phyloP scores from a whole-genome alignment of 768 basidiomycete genomes.

The Mycena metata region DNA sequence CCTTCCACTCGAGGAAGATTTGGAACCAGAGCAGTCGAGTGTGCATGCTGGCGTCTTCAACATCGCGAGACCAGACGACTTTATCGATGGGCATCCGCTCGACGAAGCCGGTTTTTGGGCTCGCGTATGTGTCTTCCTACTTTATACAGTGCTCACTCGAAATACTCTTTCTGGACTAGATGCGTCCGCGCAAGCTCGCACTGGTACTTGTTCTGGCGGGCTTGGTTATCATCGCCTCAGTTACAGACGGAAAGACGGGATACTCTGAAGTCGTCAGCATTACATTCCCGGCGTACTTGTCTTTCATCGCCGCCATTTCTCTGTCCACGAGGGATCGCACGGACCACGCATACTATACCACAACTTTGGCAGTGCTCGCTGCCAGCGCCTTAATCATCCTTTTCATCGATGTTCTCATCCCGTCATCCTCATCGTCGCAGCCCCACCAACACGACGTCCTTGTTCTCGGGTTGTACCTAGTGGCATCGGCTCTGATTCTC shows the following conservation, averaged over 20 bases:
- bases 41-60: conserved; percentile 15
- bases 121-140: conserved; percentile 17
- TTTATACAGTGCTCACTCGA: not conserved
- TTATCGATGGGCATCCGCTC: conserved; percentile 22
- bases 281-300: not conserved
- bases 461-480: conserved; percentile 13
- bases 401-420: conserved; percentile 6
- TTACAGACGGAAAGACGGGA: not conserved
- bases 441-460: not conserved
- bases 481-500: not conserved
- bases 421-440: not conserved
- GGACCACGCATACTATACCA: conserved; percentile 7
- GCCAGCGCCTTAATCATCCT: conserved; percentile 7
- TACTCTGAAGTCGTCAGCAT: not conserved
- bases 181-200: conserved; percentile 3
- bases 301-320: not conserved
- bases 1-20: conserved; percentile 6
- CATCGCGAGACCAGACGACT: conserved; percentile 23
- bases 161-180: not conserved
- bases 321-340: not conserved
- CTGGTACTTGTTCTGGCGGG: not conserved
- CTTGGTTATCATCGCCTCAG: not conserved
- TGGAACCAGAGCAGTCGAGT: not conserved
- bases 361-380: not conserved
- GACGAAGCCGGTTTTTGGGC: conserved; percentile 32